Evolutionary conservation across 2,329 filamentous ascomycete genomes (phyloP).

Genomic region (Nannizziopsis barbatae): DNA sequence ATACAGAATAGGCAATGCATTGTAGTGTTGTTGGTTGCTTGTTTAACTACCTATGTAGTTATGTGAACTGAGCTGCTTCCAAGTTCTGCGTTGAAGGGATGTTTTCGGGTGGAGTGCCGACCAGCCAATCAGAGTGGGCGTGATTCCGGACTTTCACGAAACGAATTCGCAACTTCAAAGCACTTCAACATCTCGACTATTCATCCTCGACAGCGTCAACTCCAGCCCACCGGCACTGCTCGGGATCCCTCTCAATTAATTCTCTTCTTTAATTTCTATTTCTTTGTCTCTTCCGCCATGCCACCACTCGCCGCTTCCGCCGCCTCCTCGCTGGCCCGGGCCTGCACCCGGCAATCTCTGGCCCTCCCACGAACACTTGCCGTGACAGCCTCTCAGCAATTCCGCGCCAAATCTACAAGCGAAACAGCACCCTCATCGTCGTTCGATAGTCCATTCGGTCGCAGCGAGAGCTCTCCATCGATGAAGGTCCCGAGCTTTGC

Average conservation of each 20-base stretch:
- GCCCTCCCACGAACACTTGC: constrained; percentile 33
- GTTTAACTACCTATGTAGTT: background rate
- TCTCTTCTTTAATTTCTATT: constrained; percentile 16
- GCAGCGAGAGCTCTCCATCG: constrained; percentile 38
- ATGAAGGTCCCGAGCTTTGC: constrained; percentile 78
- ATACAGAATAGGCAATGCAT: too few relatives aligned
- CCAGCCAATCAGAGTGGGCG: constrained; percentile 31
- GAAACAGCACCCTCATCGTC: constrained; percentile 28
- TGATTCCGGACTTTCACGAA: constrained; percentile 30
- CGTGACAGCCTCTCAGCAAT: constrained; percentile 29
- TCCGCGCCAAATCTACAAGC: constrained; percentile 27
- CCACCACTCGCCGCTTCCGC: constrained; percentile 58
- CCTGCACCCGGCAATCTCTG: constrained; percentile 39
- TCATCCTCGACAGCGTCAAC: constrained; percentile 14
- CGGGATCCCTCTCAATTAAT: constrained; percentile 22
- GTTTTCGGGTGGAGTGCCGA: background rate
- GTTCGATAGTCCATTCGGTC: constrained; percentile 48
- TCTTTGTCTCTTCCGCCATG: constrained; percentile 40
- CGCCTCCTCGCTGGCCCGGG: constrained; percentile 54
- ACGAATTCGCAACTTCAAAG: constrained; percentile 25
- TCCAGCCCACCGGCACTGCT: constrained; percentile 11
- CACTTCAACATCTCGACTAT: constrained; percentile 15
- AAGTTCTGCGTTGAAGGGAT: background rate
- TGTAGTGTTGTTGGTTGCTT: too few relatives aligned
- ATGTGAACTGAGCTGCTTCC: too few relatives aligned